Conservation (phyloP, 2,329 filamentous ascomycete genomes). For the Fusarium sp. region DNA sequence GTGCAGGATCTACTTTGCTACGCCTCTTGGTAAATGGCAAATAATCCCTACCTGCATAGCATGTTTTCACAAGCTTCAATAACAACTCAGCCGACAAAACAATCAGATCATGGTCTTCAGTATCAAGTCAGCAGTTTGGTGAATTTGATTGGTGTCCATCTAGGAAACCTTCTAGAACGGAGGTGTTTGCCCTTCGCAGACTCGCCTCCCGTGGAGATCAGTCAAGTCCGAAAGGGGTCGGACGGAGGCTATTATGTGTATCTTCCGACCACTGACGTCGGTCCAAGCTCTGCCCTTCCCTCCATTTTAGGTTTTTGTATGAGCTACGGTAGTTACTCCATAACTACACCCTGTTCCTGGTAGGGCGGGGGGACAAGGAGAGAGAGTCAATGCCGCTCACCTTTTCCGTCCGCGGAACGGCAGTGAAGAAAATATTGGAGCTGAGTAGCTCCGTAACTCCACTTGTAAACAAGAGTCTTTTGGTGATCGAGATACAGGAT, state of each 20-base stretch:
- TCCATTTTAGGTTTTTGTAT: not conserved
- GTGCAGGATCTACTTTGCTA: not conserved
- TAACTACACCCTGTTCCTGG: conserved; percentile 32
- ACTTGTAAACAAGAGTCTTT: not conserved
- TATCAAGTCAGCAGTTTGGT: not conserved
- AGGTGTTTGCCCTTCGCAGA: conserved; percentile 31
- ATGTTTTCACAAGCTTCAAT: conserved; percentile 19
- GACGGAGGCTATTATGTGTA: conserved; percentile 28
- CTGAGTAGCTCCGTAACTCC: not conserved
- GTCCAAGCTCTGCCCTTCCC: not conserved
- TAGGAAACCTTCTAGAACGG: conserved; percentile 37
- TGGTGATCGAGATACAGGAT: conserved; percentile 2
- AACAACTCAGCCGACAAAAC: not conserved
- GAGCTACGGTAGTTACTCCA: not conserved
- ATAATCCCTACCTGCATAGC: conserved; percentile 16
- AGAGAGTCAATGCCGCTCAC: conserved; percentile 19
- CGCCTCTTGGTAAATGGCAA: not conserved
- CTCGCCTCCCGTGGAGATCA: not conserved
- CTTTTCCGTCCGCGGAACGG: conserved; percentile 26
- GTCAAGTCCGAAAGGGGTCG: conserved; percentile 18
- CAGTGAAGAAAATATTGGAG: conserved; percentile 7
- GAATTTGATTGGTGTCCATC: not conserved
- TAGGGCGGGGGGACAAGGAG: conserved; percentile 3
- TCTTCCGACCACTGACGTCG: conserved; percentile 26
- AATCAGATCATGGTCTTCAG: conserved; percentile 14